Conservation (phyloP, 1,139 yeast genomes). For the Geotrichum citri-aurantii region DNA sequence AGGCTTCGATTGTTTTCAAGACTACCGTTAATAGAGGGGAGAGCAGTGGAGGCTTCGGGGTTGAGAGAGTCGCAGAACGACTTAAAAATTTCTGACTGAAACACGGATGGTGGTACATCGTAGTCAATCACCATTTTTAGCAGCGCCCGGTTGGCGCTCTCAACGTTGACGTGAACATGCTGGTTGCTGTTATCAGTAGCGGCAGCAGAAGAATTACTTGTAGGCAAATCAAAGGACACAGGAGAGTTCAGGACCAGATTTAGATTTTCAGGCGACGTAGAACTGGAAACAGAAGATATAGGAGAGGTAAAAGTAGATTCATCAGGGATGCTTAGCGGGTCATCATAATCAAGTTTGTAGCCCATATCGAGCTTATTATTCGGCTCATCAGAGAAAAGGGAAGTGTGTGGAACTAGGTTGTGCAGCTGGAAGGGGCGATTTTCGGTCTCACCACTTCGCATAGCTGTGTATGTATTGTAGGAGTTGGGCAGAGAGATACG, state of each 20-base stretch:
- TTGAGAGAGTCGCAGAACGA: conserved; percentile 10
- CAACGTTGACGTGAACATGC: conserved; percentile 4
- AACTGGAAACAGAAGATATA: not conserved
- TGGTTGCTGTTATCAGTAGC: not conserved
- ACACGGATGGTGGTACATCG: conserved; percentile 4
- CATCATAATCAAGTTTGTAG: not conserved
- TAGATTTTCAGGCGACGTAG: not conserved
- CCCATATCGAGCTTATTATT: not conserved
- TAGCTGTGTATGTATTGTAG: not conserved
- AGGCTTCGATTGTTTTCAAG: not conserved
- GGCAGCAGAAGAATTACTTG: not conserved
- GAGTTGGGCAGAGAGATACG: not conserved
- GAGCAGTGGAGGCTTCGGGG: conserved; percentile 10
- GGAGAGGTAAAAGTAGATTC: not conserved
- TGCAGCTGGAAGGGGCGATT: not conserved
- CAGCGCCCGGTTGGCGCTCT: conserved; percentile 11
- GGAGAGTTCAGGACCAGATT: not conserved
- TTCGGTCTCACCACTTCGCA: not conserved
- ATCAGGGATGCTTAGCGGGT: not conserved
- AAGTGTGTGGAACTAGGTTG: not conserved
- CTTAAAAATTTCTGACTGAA: conserved; percentile 8
- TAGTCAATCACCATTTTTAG: conserved; percentile 11
- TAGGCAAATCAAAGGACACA: not conserved
- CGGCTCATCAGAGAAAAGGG: not conserved
- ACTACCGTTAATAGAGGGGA: conserved; percentile 9